phyloP scores from a whole-genome alignment of 2,329 filamentous ascomycete genomes.

The Botrytis aclada region DNA sequence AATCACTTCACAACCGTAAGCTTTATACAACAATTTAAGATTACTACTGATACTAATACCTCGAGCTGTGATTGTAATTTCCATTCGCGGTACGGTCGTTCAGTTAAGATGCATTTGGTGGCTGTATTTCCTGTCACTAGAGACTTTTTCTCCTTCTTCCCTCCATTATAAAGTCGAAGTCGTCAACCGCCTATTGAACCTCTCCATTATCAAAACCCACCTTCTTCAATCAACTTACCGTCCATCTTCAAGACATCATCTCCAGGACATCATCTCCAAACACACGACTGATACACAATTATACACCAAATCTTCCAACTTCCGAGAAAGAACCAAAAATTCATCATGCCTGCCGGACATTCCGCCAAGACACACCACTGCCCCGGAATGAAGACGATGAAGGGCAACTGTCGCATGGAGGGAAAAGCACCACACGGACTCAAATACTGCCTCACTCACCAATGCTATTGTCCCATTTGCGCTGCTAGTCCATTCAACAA shows the following conservation, averaged over 20 bases:
- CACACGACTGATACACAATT: neutral
- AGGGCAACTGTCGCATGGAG: neutral
- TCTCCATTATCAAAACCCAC: neutral
- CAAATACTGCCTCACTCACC: neutral
- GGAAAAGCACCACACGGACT: fast-evolving
- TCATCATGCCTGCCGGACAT: neutral
- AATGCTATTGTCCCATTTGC: neutral
- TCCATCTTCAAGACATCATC: neutral
- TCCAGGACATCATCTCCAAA: fast-evolving
- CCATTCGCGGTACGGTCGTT: neutral
- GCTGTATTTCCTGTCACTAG: neutral
- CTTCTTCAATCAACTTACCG: neutral
- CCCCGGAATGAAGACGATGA: neutral
- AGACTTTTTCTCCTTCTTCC: neutral
- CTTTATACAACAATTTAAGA: neutral
- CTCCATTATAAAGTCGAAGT: neutral
- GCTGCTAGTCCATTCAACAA: neutral
- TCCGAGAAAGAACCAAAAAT: fast-evolving
- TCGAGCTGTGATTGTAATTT: neutral
- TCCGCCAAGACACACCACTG: neutral
- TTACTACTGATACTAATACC: neutral
- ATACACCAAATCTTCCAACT: neutral
- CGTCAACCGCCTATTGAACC: neutral
- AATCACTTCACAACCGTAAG: neutral
- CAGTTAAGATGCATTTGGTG: no score